These are phyloP conservation scores for Dimocarpus longan DNA, from an alignment of 345 rosid genomes.

Conservation along the genomic window DNA sequence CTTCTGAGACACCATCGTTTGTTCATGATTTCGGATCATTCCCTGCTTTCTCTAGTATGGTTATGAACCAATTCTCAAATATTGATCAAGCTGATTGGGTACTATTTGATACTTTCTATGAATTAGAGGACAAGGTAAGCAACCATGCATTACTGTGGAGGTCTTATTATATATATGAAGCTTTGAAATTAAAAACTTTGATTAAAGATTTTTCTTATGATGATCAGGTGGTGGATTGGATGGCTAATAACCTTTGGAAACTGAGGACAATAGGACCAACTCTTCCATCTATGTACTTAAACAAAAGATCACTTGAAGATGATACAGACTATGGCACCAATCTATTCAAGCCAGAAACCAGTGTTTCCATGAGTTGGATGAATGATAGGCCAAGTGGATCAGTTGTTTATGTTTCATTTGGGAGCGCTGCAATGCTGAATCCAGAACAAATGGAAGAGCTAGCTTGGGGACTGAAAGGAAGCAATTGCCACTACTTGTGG, in stretches of 20 bases:
- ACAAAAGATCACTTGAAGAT: slow-evolving; percentile 17
- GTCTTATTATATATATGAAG: too few species aligned
- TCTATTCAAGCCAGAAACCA: slow-evolving; percentile 18
- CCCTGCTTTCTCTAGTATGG: background rate
- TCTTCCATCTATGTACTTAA: slow-evolving; percentile 26
- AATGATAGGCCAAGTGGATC: slow-evolving; percentile 20
- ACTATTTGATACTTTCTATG: slow-evolving; percentile 22
- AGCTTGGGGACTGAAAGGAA: slow-evolving; percentile 21
- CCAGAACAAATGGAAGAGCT: slow-evolving; percentile 30
- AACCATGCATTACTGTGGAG: too few species aligned
- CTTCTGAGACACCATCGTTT: slow-evolving; percentile 32
- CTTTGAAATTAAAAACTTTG: too few species aligned
- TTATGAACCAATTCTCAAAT: slow-evolving; percentile 33
- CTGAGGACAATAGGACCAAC: slow-evolving; percentile 29
- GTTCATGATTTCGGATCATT: slow-evolving; percentile 16
- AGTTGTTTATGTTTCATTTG: slow-evolving; percentile 39
- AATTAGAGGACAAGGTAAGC: slow-evolving; percentile 17
- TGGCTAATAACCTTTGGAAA: slow-evolving; percentile 25
- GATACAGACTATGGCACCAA: slow-evolving; percentile 17
- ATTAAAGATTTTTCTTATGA: background rate
- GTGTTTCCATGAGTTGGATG: slow-evolving; percentile 30
- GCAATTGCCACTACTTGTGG: slow-evolving; percentile 36
- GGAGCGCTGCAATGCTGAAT: slow-evolving; percentile 29
- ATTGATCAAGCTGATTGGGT: slow-evolving; percentile 36
- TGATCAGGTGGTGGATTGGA: slow-evolving; percentile 35